Conservation (phyloP, 352 stramenopile genomes). For the Paralagenidium karlingii region DNA sequence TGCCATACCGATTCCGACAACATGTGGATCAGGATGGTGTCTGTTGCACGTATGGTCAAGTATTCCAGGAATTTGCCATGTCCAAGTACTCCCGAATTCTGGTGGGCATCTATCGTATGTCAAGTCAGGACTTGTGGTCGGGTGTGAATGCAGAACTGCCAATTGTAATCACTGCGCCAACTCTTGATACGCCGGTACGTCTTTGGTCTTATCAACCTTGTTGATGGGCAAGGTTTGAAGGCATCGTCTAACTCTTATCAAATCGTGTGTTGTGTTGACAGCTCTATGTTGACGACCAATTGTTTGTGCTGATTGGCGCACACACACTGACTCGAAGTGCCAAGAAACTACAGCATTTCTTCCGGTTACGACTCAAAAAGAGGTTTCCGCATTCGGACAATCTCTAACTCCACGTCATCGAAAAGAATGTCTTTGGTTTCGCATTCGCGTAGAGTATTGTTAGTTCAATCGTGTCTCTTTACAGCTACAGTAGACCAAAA, state of each 20-base stretch:
- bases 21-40: neutral
- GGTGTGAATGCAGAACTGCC: conserved; percentile 37
- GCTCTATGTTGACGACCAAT: conserved; percentile 31
- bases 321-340: conserved; percentile 62
- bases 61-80: conserved; percentile 44
- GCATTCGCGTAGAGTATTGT: too few relatives aligned
- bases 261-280: too few relatives aligned
- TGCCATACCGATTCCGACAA: conserved; percentile 9
- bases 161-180: conserved; percentile 69
- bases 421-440: too few relatives aligned
- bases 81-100: conserved; percentile 58
- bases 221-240: too few relatives aligned
- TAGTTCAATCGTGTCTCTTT: too few relatives aligned
- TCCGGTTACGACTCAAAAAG: too few relatives aligned
- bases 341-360: conserved; percentile 37
- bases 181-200: too few relatives aligned
- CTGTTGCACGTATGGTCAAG: conserved; percentile 33
- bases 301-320: conserved; percentile 65
- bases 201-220: too few relatives aligned
- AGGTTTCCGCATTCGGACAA: too few relatives aligned
- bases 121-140: conserved; percentile 26
- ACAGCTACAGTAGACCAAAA: too few relatives aligned
- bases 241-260: too few relatives aligned
- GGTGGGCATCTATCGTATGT: conserved; percentile 59
- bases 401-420: too few relatives aligned